Conservation (phyloP, 225 moss, liverwort and hornwort species). For the Marchantia paleacea region DNA sequence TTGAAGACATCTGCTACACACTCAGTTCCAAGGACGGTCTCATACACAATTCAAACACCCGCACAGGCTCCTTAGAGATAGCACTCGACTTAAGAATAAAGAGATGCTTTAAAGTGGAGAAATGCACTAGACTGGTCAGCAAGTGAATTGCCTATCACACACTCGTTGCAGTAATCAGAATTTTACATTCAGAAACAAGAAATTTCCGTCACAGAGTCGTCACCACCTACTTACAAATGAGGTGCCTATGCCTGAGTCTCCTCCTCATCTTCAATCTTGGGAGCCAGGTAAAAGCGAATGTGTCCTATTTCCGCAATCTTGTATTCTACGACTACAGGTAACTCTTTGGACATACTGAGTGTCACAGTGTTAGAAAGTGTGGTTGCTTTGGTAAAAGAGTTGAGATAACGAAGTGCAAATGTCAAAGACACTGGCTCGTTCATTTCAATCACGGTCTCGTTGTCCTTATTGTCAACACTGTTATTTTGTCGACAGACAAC, state of each 20-base stretch:
- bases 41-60: too few relatives aligned
- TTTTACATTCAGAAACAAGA: neutral
- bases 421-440: slow-evolving; percentile 84
- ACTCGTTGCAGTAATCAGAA: neutral
- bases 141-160: neutral
- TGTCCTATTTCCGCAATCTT: slow-evolving; percentile 97
- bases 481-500: slow-evolving; percentile 87
- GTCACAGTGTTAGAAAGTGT: slow-evolving; percentile 78
- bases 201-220: too few relatives aligned
- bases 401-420: slow-evolving; percentile 85
- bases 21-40: too few relatives aligned
- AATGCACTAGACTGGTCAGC: neutral
- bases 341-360: slow-evolving; percentile 95
- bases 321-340: slow-evolving; percentile 91
- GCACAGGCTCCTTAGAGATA: too few relatives aligned
- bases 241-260: slow-evolving; percentile 31
- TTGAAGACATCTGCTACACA: too few relatives aligned
- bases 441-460: slow-evolving; percentile 88
- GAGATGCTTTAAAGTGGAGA: too few relatives aligned
- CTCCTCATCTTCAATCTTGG: slow-evolving; percentile 96
- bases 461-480: slow-evolving; percentile 80
- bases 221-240: neutral
- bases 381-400: slow-evolving; percentile 93
- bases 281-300: slow-evolving; percentile 81
- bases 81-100: too few relatives aligned